These are phyloP conservation scores for Neonectria hederae DNA, from an alignment of 2,329 filamentous ascomycete genomes.

Conservation along the genomic window DNA sequence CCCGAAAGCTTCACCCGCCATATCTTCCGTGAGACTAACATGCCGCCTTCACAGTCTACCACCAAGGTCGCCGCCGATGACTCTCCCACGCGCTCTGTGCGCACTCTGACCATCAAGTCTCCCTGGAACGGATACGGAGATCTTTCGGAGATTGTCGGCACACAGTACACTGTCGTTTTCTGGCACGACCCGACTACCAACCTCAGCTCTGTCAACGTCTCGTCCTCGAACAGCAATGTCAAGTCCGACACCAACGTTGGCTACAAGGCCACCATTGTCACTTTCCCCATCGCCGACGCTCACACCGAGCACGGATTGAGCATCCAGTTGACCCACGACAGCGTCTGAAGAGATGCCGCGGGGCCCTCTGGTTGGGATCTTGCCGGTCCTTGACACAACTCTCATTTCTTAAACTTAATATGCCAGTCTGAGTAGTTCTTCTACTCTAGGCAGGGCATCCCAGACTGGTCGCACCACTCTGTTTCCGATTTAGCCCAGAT, in stretches of 20 bases:
- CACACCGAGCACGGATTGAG: conserved; percentile 22
- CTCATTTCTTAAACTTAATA: no score
- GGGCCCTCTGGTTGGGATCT: not conserved
- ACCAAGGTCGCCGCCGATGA: not conserved
- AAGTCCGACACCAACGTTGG: conserved; percentile 6
- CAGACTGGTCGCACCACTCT: not conserved
- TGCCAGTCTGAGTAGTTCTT: not conserved
- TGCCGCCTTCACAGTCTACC: not conserved
- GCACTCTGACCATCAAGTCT: conserved; percentile 19
- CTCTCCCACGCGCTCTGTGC: not conserved
- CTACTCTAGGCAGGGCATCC: not conserved
- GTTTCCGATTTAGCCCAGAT: not conserved
- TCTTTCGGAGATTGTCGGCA: conserved; percentile 19
- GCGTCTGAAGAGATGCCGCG: not conserved
- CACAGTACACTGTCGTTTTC: conserved; percentile 31
- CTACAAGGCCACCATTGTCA: conserved; percentile 25
- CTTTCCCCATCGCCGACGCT: conserved; percentile 21
- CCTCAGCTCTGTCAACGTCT: conserved; percentile 13
- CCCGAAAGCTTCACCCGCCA: not conserved
- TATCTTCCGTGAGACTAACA: not conserved
- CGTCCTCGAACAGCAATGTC: conserved; percentile 9
- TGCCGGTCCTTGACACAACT: no score
- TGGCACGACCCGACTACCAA: conserved; percentile 27
- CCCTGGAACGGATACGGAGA: conserved; percentile 26
- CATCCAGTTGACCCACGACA: conserved; percentile 11